Evolutionary conservation across 306 rosid genomes (phyloP).

Genomic region (apple (Malus domestica)): DNA sequence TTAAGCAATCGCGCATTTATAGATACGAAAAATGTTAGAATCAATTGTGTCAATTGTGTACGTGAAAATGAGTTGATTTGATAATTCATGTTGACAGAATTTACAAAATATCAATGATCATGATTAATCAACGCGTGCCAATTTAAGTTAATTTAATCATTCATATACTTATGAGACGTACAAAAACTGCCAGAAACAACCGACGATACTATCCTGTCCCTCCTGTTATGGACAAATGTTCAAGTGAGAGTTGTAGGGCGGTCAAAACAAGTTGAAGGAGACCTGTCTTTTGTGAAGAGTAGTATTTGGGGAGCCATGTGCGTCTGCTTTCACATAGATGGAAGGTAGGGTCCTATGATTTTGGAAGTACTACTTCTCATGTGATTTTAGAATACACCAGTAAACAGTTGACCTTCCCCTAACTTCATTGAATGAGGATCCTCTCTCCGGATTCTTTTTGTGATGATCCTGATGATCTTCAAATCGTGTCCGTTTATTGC

Average conservation of each 20-base stretch:
- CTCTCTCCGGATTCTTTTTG: no score
- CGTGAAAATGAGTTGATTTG: background rate
- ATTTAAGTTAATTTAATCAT: no score
- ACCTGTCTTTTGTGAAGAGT: background rate
- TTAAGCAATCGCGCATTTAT: background rate
- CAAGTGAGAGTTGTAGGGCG: background rate
- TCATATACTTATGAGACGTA: background rate
- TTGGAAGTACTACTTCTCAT: background rate
- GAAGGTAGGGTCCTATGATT: constrained; percentile 20
- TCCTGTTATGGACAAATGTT: background rate
- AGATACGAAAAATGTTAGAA: no score
- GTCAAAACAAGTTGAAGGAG: constrained; percentile 5
- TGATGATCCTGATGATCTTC: rapidly evolving
- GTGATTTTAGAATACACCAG: background rate
- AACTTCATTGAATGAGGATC: background rate
- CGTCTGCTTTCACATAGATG: constrained; percentile 4
- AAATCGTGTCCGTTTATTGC: no score
- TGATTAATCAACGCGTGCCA: no score
- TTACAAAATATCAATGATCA: no score
- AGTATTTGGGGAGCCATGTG: constrained; percentile 27
- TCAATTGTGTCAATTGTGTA: no score
- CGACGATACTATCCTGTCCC: background rate
- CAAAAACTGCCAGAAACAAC: no score
- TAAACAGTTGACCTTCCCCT: background rate
- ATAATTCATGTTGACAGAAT: background rate